Conservation (phyloP, 2,329 filamentous ascomycete genomes). For the Acarospora socialis region DNA sequence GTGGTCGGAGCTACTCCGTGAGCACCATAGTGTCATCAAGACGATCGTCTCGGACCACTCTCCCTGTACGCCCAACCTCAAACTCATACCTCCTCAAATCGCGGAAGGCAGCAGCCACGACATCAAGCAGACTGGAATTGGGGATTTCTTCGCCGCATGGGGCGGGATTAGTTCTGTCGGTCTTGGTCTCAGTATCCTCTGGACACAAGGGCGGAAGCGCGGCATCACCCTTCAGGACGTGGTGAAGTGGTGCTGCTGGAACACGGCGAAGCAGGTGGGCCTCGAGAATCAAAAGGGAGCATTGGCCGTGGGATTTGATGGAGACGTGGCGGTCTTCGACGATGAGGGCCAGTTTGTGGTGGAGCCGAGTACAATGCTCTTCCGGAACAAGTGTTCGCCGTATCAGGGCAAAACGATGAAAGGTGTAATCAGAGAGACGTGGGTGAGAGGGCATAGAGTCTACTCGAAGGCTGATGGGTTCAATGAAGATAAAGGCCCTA, state of each 20-base stretch:
- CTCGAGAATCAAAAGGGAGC: slow-evolving; percentile 70
- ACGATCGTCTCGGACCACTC: slow-evolving; percentile 94
- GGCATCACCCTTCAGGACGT: slow-evolving; percentile 57
- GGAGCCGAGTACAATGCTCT: slow-evolving; percentile 67
- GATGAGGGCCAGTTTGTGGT: slow-evolving; percentile 67
- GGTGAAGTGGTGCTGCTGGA: slow-evolving; percentile 69
- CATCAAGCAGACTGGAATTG: slow-evolving; percentile 35
- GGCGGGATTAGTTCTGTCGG: slow-evolving; percentile 92
- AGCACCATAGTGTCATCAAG: slow-evolving; percentile 62
- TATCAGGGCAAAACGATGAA: slow-evolving; percentile 70
- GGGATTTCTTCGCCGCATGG: slow-evolving; percentile 94
- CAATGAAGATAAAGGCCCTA: slow-evolving; percentile 3
- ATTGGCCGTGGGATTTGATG: slow-evolving; percentile 67
- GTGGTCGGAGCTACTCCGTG: slow-evolving; percentile 61
- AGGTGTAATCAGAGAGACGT: slow-evolving; percentile 73
- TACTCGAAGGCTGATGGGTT: slow-evolving; percentile 46
- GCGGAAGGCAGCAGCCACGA: slow-evolving; percentile 30
- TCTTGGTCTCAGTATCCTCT: slow-evolving; percentile 77
- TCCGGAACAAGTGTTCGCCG: slow-evolving; percentile 82
- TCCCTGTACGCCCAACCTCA: slow-evolving; percentile 88
- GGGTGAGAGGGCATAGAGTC: slow-evolving; percentile 63
- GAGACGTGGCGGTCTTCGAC: slow-evolving; percentile 85
- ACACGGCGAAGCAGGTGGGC: slow-evolving; percentile 80
- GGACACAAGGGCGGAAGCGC: slow-evolving; percentile 47
- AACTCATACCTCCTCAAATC: slow-evolving; percentile 65